Evolutionary conservation across 2,329 filamentous ascomycete species (phyloP).

Genomic region (Neurospora sp.): DNA sequence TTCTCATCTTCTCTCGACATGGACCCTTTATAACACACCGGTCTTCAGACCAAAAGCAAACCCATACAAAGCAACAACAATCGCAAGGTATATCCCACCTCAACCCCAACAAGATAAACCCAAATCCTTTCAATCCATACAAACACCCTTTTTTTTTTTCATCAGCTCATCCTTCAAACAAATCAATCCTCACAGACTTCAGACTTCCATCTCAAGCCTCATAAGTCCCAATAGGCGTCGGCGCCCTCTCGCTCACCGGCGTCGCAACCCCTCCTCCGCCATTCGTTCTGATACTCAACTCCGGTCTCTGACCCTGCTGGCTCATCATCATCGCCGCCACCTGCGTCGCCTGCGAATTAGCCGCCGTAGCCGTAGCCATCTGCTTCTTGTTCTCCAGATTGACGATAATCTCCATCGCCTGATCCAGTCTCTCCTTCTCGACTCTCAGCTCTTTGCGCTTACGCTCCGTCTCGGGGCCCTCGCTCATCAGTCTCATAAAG

Average conservation of each 20-base stretch:
- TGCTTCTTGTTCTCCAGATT: slow-evolving; percentile 12
- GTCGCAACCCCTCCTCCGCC: not conserved
- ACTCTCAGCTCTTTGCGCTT: slow-evolving; percentile 10
- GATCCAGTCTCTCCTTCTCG: slow-evolving; percentile 15
- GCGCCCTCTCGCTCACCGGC: not conserved
- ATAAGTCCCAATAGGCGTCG: not conserved
- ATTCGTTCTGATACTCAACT: not conserved
- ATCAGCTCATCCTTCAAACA: not conserved
- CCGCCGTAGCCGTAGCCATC: slow-evolving; percentile 4
- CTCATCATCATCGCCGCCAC: not conserved
- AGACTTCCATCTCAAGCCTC: not conserved
- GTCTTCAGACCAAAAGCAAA: not conserved
- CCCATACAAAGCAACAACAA: not conserved
- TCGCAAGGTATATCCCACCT: not conserved
- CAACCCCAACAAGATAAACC: not conserved
- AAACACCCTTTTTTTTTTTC: not conserved
- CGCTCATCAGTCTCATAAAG: slow-evolving; percentile 14
- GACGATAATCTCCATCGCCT: slow-evolving; percentile 21
- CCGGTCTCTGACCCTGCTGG: not conserved
- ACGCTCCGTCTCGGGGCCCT: slow-evolving; percentile 15
- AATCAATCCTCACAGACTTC: not conserved
- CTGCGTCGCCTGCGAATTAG: not conserved
- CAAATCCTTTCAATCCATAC: not conserved
- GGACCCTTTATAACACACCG: not conserved
- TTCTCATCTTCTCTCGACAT: not conserved